Evolutionary conservation across 2,329 filamentous ascomycete species (phyloP).

Genomic region (Monilinia polystroma): DNA sequence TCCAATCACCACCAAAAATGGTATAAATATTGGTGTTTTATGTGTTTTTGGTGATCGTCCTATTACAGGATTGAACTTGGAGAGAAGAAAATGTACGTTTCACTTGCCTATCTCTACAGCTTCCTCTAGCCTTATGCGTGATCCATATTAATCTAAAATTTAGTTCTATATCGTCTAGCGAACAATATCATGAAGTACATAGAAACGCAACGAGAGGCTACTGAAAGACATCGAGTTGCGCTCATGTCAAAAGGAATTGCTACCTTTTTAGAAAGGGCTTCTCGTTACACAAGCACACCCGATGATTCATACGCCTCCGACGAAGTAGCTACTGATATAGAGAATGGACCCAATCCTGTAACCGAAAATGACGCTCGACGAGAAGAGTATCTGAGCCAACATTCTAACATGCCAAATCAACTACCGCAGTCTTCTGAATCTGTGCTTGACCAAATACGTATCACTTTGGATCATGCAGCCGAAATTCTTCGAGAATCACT

Average conservation of each 20-base stretch:
- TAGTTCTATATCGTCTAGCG: conserved; percentile 49
- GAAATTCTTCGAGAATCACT: conserved; percentile 36
- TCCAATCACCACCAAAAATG: conserved; percentile 22
- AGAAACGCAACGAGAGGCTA: conserved; percentile 52
- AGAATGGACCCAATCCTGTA: neutral
- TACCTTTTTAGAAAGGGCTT: conserved; percentile 48
- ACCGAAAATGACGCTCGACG: neutral
- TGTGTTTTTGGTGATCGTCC: conserved; percentile 53
- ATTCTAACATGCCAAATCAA: neutral
- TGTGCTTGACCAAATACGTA: conserved; percentile 35
- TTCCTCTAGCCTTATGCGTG: conserved; percentile 47
- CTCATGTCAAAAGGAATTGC: conserved; percentile 54
- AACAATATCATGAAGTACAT: conserved; percentile 57
- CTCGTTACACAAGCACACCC: conserved; percentile 3
- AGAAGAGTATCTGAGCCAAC: neutral
- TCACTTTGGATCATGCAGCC: conserved; percentile 36
- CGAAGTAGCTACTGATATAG: neutral
- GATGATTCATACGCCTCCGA: neutral
- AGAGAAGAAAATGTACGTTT: conserved; percentile 22
- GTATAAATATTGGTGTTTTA: conserved; percentile 52
- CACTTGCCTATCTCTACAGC: conserved; percentile 41
- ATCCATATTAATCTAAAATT: conserved; percentile 37
- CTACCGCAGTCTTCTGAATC: conserved; percentile 21
- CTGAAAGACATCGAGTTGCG: conserved; percentile 50
- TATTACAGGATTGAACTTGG: conserved; percentile 6